Evolutionary conservation across 2,329 filamentous ascomycete genomes (phyloP).

Genomic region (Ophiostoma ips): DNA sequence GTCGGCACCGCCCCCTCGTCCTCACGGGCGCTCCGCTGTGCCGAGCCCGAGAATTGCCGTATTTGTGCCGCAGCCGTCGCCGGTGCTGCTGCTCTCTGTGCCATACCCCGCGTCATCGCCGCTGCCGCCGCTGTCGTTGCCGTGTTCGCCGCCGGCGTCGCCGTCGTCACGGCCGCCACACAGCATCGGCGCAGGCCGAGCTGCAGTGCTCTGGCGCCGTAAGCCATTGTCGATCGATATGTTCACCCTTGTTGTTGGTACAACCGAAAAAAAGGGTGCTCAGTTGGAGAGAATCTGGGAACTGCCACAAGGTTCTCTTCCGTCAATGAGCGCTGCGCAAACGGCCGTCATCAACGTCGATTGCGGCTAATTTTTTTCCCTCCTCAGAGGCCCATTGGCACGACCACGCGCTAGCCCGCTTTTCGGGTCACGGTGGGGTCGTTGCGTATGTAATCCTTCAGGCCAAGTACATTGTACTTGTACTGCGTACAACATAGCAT

Average conservation of each 20-base stretch:
- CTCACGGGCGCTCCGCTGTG: background rate
- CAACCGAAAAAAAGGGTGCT: too few relatives aligned
- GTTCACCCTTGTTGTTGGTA: too few relatives aligned
- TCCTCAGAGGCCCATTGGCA: background rate
- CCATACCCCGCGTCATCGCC: background rate
- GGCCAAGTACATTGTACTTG: too few relatives aligned
- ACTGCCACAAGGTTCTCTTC: background rate
- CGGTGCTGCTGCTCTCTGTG: background rate
- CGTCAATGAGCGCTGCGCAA: background rate
- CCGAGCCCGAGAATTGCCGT: slow-evolving; percentile 8
- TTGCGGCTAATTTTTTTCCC: background rate
- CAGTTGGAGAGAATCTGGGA: background rate
- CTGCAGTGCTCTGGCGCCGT: slow-evolving; percentile 27
- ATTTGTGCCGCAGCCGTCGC: background rate
- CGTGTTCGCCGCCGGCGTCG: background rate
- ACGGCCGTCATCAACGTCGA: slow-evolving; percentile 1
- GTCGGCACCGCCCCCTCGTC: background rate
- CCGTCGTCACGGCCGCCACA: slow-evolving; percentile 5
- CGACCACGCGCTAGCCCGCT: background rate
- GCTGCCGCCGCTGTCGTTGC: background rate
- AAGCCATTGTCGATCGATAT: slow-evolving; percentile 22
- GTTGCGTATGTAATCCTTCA: background rate
- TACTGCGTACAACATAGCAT: too few relatives aligned
- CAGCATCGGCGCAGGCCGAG: slow-evolving; percentile 25
- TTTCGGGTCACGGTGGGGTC: background rate